phyloP scores from a whole-genome alignment of 345 rosid species.

The Noccaea caerulescens region DNA sequence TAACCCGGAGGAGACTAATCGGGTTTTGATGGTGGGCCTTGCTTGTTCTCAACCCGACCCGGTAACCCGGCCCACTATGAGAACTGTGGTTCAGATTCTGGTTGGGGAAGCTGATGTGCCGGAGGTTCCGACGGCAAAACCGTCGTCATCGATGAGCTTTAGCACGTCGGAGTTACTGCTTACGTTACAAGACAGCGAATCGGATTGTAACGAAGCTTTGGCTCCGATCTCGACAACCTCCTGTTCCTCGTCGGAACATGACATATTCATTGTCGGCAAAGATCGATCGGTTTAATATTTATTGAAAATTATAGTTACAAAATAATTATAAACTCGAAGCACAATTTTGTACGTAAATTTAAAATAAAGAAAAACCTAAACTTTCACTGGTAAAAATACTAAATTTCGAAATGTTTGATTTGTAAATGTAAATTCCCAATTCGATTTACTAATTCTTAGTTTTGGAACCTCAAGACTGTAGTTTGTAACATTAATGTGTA shows the following conservation, averaged over 20 bases:
- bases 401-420: not conserved
- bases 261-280: conserved; percentile 46
- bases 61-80: conserved; percentile 74
- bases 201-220: conserved; percentile 73
- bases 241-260: conserved; percentile 67
- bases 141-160: conserved; percentile 76
- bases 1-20: conserved; percentile 63
- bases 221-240: conserved; percentile 51
- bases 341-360: conserved; percentile 33
- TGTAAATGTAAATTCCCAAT: not conserved
- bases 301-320: conserved; percentile 11
- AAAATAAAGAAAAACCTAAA: conserved; percentile 10
- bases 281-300: conserved; percentile 40
- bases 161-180: conserved; percentile 80
- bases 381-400: not conserved
- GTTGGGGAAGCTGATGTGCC: conserved; percentile 89
- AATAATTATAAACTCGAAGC: conserved; percentile 16
- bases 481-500: conserved; percentile 20
- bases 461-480: conserved; percentile 14
- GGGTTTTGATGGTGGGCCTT: conserved; percentile 76
- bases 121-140: conserved; percentile 77
- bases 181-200: conserved; percentile 85
- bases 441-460: not conserved
- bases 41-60: conserved; percentile 98
- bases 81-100: conserved; percentile 85